Conservation (phyloP, 2,329 filamentous ascomycete species). For the Scedosporium dehoogii region DNA sequence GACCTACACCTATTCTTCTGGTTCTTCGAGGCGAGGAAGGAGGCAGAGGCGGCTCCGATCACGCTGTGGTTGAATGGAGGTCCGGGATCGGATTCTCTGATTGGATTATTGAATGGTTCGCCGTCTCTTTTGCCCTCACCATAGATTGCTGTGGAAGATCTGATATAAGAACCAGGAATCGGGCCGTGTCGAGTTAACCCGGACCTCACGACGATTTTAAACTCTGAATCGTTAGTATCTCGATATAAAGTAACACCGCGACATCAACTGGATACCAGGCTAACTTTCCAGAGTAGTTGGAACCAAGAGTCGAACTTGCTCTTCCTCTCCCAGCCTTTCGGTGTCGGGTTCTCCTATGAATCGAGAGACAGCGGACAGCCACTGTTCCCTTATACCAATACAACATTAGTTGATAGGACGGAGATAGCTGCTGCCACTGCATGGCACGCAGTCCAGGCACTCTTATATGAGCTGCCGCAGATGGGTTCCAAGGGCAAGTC, state of each 20-base stretch:
- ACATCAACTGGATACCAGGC: not conserved
- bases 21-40: conserved; percentile 18
- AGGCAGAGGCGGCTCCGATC: conserved; percentile 20
- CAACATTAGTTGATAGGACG: not conserved
- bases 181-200: conserved; percentile 6
- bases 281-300: conserved; percentile 1
- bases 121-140: not conserved
- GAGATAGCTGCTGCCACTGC: not conserved
- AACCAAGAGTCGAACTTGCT: conserved; percentile 4
- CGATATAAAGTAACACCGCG: no score
- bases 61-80: conserved; percentile 52
- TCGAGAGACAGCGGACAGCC: not conserved
- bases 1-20: conserved; percentile 31
- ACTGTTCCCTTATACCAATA: not conserved
- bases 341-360: conserved; percentile 6
- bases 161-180: not conserved
- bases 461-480: not conserved
- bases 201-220: conserved; percentile 2
- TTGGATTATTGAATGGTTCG: conserved; percentile 10
- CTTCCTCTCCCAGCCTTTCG: conserved; percentile 4
- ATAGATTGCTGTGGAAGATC: not conserved
- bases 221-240: not conserved
- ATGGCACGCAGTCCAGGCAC: conserved; percentile 1
- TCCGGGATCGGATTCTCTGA: conserved; percentile 32
- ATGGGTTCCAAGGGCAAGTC: not conserved